These are phyloP conservation scores for Penicillium sumatraense DNA, from an alignment of 2,329 filamentous ascomycete species.

Conservation along the genomic window DNA sequence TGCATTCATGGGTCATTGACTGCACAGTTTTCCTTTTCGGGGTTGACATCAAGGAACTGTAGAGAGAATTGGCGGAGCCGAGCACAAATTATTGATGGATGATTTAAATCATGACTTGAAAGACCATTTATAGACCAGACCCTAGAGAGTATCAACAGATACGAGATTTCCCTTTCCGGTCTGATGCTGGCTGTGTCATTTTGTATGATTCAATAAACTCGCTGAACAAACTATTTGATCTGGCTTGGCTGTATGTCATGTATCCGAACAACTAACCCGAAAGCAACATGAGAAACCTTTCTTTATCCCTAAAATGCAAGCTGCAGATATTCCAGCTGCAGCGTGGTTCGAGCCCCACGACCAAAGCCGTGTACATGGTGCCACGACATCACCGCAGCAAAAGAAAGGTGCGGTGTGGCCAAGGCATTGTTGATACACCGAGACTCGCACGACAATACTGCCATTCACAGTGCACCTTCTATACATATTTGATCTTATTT, in stretches of 20 bases:
- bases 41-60: neutral
- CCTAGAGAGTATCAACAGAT: neutral
- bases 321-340: conserved; percentile 25
- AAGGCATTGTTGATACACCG: neutral
- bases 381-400: conserved; percentile 39
- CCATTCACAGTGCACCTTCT: neutral
- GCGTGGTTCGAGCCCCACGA: conserved; percentile 20
- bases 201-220: neutral
- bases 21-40: too few species aligned
- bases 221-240: neutral
- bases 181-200: neutral
- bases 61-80: neutral
- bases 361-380: conserved; percentile 32
- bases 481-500: neutral
- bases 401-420: conserved; percentile 26
- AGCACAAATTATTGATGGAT: neutral
- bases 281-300: neutral
- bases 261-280: conserved; percentile 13
- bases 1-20: too few species aligned
- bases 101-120: neutral
- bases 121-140: neutral
- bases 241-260: conserved; percentile 20
- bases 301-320: conserved; percentile 21
- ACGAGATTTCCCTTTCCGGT: neutral
- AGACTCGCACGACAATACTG: neutral